Evolutionary conservation across 139 green algal species (phyloP), one percentile per base, ranked within the genome.

Genomic region (Chlorella sp.): DNA sequence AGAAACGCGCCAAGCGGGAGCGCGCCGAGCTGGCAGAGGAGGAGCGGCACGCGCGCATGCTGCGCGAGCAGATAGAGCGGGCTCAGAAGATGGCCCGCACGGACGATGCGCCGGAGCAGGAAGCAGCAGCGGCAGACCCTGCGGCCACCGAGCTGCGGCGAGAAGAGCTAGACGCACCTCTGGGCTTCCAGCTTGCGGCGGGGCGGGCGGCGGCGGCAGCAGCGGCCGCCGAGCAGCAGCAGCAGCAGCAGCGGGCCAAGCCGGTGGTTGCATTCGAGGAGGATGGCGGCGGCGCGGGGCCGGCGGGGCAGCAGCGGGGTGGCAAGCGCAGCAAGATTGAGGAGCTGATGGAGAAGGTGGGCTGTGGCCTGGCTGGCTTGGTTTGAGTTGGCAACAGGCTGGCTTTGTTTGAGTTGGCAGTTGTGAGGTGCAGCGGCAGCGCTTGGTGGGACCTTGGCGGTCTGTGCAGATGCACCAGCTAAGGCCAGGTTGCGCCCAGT

Each of bases 321-420:
- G 28, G 44, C 13, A 92, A 87, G 77, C 67, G 84, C 32, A 94
- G 87, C 84, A 96, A 96, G 73, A 20, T 96, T 70, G 93, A 98
- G 80, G 83, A 94, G 90, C 74, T 98, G 9, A 97, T 97, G 92
- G 80, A 93, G 82, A 80, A 90, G 86, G 82, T 73, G 64, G 28
- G 82, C n/a, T n/a, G n/a, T 75, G 68, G 20, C 28, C 7, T 17
- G 40, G 40, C 30, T 34, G 34, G 36, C 34, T 34, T 19, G 34
- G 1, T 6, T n/a, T 17, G 69, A 40, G 38, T 0, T 34, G 22
- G 11, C 3, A 6, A 32, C 19, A 20, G n/a, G 38, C 40, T 30
- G 4, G 36, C 56, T 65, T 65, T 20, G 56, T 3, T 51, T 51
- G 38, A 24, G 19, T 3, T 26, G 14, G 26, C 67, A 30, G 67